Conservation (phyloP, 768 basidiomycete genomes). For the Mrakia hoshinonis region DNA sequence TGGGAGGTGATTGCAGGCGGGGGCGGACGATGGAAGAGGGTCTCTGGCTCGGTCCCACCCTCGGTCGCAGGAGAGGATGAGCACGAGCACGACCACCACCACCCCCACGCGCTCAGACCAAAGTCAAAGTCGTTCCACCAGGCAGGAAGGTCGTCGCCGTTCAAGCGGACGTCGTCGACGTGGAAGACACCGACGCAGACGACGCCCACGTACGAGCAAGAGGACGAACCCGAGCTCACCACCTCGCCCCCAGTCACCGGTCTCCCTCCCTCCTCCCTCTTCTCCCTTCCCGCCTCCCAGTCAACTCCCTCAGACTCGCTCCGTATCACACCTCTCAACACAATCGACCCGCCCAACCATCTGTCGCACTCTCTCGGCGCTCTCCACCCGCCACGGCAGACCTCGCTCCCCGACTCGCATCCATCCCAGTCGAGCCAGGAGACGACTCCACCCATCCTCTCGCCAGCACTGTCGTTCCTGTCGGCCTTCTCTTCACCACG, state of each 20-base stretch:
- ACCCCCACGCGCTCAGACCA: neutral
- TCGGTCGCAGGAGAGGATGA: neutral
- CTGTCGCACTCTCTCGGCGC: neutral
- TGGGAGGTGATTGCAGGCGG: neutral
- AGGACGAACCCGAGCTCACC: neutral
- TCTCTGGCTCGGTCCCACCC: conserved; percentile 2
- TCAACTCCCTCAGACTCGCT: neutral
- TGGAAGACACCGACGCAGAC: neutral
- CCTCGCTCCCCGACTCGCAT: neutral
- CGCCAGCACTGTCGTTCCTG: conserved; percentile 26
- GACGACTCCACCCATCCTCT: conserved; percentile 10
- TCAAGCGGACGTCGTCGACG: neutral
- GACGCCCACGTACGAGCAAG: neutral
- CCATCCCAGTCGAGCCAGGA: neutral
- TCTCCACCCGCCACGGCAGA: neutral
- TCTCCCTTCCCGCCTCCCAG: neutral
- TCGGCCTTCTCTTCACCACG: conserved; percentile 25
- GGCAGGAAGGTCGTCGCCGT: neutral
- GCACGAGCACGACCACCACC: neutral
- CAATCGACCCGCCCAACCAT: neutral
- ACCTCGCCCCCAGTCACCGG: too few relatives aligned
- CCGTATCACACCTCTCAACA: neutral
- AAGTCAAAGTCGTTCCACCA: conserved; percentile 10
- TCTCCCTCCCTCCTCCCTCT: neutral
- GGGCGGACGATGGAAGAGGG: neutral